Evolutionary conservation across 208 protist genomes (phyloP).

Genomic region (Zelonia costaricensis): DNA sequence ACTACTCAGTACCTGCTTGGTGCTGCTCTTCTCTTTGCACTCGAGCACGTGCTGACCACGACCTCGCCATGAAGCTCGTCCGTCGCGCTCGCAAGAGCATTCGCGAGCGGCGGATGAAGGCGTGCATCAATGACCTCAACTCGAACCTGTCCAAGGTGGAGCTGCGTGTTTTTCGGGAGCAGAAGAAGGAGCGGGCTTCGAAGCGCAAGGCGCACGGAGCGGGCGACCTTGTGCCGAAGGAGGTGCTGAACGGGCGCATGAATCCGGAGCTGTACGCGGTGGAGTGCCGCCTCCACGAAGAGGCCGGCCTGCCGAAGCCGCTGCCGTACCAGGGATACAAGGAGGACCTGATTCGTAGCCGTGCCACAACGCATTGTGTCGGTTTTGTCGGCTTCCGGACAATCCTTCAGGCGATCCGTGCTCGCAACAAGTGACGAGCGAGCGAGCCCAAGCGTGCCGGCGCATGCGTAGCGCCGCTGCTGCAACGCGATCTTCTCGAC

Average conservation of each 20-base stretch:
- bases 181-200: slow-evolving; percentile 51
- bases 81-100: slow-evolving; percentile 87
- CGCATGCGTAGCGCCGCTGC: no score
- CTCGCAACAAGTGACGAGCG: slow-evolving; percentile 23
- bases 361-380: slow-evolving; percentile 42
- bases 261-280: slow-evolving; percentile 77
- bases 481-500: no score
- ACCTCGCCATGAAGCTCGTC: slow-evolving; percentile 79
- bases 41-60: not conserved
- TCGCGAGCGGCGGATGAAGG: slow-evolving; percentile 85
- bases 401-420: slow-evolving; percentile 48
- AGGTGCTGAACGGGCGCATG: slow-evolving; percentile 71
- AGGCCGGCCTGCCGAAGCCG: slow-evolving; percentile 71
- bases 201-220: slow-evolving; percentile 37
- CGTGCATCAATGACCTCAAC: slow-evolving; percentile 82
- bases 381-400: slow-evolving; percentile 75
- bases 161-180: slow-evolving; percentile 63
- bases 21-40: not conserved
- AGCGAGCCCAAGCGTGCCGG: not conserved
- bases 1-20: no score
- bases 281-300: slow-evolving; percentile 82
- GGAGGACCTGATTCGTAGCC: slow-evolving; percentile 25
- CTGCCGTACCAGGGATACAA: slow-evolving; percentile 65
- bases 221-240: slow-evolving; percentile 37
- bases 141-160: slow-evolving; percentile 86